Evolutionary conservation across 257 asterid species (phyloP), one percentile per base, ranked within the genome.

Genomic region (Cordia subcordata): DNA sequence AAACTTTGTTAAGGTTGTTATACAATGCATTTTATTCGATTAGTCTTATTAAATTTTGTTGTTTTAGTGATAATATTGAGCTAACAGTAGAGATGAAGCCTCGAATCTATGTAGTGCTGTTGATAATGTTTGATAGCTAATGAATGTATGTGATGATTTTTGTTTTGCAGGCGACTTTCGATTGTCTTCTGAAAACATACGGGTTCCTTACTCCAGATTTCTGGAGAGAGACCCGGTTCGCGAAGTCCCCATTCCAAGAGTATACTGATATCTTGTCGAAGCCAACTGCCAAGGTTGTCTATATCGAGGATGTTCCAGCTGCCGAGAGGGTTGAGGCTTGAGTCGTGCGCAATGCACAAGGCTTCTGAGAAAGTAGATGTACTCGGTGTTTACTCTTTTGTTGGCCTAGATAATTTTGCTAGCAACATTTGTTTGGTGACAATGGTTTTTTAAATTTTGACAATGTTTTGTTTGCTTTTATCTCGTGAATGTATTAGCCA

Each of bases 1-100:
- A 14, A 89, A 89, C 69, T 89, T 89, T 40, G 96, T 89, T 8
- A 89, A 89, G 96, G 96, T 89, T 22, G 35, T 61, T 1, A 27
- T 27, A 27, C 5, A 6, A 12, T 22, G 1, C 16, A 6, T 17
- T 3, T 20, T 15, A 37, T 49, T 49, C 20, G 16, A 3, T 32
- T 10, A 45, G 12, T 20, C 27, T 27, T 33, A 20, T 0, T 5
- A n/a, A 16, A 55, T 17, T 15, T 23, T 4, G 11, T 20, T 14
- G 6, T 44, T 22, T 14, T 22, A 45, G 46, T n/a, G 19, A 1
- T n/a, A 19, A 11, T 17, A 13, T 37, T 10, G 10, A 14, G 6
- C 17, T 47, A 10, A 13, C 18, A 27, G 35, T 1, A 27, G 35
- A 27, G 6, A 27, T 5, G 6, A 11, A 38, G 11, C 11, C 11